phyloP scores from a whole-genome alignment of 768 basidiomycete genomes.

The Mycena maculata region DNA sequence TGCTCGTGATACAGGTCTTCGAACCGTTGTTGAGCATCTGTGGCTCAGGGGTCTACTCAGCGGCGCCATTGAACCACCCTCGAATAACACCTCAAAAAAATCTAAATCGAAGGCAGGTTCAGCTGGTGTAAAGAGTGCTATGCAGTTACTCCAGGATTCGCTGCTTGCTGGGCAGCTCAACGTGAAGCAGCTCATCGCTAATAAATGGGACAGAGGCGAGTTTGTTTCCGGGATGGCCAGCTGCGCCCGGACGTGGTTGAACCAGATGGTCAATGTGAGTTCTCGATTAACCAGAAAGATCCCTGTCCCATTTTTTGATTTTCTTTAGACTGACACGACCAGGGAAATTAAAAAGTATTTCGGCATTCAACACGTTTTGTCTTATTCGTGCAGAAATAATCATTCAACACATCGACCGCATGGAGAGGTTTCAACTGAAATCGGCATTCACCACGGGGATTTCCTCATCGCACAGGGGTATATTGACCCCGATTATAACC shows the following conservation, averaged over 20 bases:
- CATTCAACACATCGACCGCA: not conserved
- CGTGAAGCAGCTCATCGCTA: not conserved
- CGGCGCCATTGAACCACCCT: not conserved
- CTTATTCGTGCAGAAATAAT: not conserved
- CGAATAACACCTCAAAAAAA: too few species aligned
- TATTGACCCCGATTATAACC: not conserved
- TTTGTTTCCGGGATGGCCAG: not conserved
- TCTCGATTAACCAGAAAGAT: not conserved
- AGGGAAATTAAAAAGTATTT: not conserved
- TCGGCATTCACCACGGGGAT: not conserved
- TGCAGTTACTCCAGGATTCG: not conserved
- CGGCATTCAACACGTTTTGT: not conserved
- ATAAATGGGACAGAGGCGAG: not conserved
- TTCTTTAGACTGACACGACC: not conserved
- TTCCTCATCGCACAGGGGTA: not conserved
- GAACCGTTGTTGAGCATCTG: not conserved
- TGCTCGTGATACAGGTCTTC: not conserved
- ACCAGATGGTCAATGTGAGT: conserved; percentile 1
- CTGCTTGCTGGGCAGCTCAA: conserved; percentile 5
- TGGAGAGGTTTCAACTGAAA: not conserved
- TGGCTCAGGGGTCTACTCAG: conserved; percentile 6
- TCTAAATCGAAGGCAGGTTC: not conserved
- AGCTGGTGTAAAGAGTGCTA: not conserved
- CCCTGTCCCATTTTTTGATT: too few species aligned
- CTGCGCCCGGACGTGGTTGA: conserved; percentile 13